Evolutionary conservation across 345 rosid species (phyloP).

Genomic region (Gossypium australe): DNA sequence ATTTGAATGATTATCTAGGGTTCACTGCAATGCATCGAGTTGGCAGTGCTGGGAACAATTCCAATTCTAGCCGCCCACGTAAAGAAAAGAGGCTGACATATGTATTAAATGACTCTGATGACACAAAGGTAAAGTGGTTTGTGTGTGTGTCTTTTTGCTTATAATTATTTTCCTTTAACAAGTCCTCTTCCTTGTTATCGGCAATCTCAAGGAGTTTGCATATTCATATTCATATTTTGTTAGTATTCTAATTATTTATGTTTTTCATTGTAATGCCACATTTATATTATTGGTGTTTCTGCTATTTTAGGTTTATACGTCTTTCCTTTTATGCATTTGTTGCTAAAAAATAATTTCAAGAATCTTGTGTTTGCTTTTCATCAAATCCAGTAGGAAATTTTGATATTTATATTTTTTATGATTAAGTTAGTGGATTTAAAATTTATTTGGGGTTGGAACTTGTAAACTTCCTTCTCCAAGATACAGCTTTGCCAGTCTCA

Average conservation of each 20-base stretch:
- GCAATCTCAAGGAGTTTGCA: not conserved
- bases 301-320: not conserved
- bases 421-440: not conserved
- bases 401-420: not conserved
- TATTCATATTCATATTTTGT: not conserved
- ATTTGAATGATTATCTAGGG: slow-evolving; percentile 23
- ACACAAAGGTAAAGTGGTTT: slow-evolving; percentile 54
- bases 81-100: slow-evolving; percentile 96
- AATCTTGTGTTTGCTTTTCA: not conserved
- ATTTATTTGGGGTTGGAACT: not conserved
- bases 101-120: slow-evolving; percentile 74
- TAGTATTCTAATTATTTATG: not conserved
- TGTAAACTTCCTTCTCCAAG: not conserved
- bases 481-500: not conserved
- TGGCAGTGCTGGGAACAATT: slow-evolving; percentile 91
- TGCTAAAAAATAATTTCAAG: not conserved
- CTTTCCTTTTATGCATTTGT: not conserved
- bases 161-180: not conserved
- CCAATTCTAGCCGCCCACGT: slow-evolving; percentile 79
- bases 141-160: not conserved
- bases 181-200: not conserved
- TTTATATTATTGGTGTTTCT: not conserved
- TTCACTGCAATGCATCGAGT: slow-evolving; percentile 89
- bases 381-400: not conserved
- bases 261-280: not conserved